A percentile compares a stretch with the other conserved stretches of the same genome.
These are phyloP conservation scores for Ganoderma resinaceum DNA, from an alignment of 1,284 basidiomycete genomes.

Conservation along the genomic window DNA sequence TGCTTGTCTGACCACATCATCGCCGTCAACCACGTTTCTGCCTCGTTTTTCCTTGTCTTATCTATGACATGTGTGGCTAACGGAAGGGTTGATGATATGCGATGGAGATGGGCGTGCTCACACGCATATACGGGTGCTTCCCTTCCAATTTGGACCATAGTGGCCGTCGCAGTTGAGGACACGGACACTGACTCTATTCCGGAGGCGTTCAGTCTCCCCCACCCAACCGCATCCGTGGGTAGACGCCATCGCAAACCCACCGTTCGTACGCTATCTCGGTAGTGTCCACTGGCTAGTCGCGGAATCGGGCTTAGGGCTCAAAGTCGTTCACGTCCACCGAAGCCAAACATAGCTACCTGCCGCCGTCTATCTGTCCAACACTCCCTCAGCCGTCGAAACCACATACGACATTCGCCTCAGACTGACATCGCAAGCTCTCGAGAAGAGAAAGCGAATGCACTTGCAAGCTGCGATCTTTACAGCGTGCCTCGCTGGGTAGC, in stretches of 20 bases:
- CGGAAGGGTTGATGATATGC: neutral
- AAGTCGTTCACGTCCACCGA: neutral
- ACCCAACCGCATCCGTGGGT: neutral
- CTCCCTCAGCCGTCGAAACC: neutral
- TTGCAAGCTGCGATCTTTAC: neutral
- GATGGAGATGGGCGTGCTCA: conserved; percentile 11
- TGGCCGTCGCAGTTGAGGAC: neutral
- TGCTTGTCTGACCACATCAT: neutral
- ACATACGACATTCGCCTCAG: neutral
- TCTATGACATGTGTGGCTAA: conserved; percentile 18
- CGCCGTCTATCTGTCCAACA: neutral
- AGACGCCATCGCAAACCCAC: neutral
- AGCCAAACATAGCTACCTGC: neutral
- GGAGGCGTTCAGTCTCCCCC: too few species aligned
- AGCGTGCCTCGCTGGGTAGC: neutral
- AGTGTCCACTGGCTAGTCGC: neutral
- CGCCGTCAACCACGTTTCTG: neutral
- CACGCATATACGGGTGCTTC: neutral
- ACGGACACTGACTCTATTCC: neutral
- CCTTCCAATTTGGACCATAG: neutral
- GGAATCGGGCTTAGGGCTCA: neutral
- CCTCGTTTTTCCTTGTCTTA: conserved; percentile 10
- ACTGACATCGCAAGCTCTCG: neutral
- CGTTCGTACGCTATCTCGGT: neutral
- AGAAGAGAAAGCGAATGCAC: neutral